phyloP scores from a whole-genome alignment of 371 early-diverging fungal species.

The Circinella umbellata region DNA sequence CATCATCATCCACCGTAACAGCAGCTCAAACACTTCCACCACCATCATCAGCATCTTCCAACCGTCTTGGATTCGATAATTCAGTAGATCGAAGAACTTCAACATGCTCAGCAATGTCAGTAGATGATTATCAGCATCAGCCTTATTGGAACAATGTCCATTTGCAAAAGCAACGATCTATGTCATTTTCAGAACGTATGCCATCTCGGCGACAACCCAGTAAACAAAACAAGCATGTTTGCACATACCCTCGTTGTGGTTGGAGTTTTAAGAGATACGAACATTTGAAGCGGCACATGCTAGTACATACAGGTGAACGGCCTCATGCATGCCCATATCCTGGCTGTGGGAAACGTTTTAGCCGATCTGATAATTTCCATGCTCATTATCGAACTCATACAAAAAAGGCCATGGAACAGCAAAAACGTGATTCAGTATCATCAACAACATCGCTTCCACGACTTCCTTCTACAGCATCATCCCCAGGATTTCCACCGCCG shows the following conservation, averaged over 20 bases:
- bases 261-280: conserved; percentile 83
- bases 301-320: conserved; percentile 72
- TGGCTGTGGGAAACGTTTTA: conserved; percentile 76
- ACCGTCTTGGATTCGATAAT: conserved; percentile 12
- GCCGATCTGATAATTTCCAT: conserved; percentile 78
- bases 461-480: background rate
- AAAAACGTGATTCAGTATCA: conserved; percentile 25
- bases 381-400: conserved; percentile 65
- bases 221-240: conserved; percentile 57
- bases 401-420: conserved; percentile 41
- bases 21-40: conserved; percentile 4
- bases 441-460: conserved; percentile 4
- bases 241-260: conserved; percentile 57
- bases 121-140: conserved; percentile 27
- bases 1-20: conserved; percentile 14
- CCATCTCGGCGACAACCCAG: conserved; percentile 36
- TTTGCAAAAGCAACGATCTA: conserved; percentile 23
- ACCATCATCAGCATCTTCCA: conserved; percentile 11
- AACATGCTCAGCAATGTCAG: conserved; percentile 23
- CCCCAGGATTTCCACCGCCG: conserved; percentile 9
- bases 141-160: conserved; percentile 38
- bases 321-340: conserved; percentile 70
- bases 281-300: conserved; percentile 83
- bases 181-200: conserved; percentile 29
- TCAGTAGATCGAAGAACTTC: conserved; percentile 26